phyloP scores from a whole-genome alignment of 2,329 filamentous ascomycete species.

The Colletotrichum sp. region DNA sequence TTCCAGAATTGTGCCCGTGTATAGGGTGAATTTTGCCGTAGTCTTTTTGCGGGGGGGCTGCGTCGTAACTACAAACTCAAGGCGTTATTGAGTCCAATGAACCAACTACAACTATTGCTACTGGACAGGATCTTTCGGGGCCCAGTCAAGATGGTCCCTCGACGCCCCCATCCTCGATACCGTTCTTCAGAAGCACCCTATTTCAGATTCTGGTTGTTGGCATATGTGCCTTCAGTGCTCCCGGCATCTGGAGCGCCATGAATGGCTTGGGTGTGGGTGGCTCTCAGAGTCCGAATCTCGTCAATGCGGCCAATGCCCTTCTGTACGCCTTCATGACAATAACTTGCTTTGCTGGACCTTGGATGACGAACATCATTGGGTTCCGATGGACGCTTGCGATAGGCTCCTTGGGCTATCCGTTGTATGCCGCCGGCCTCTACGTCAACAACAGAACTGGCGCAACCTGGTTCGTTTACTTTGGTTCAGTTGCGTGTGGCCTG shows the following conservation, averaged over 20 bases:
- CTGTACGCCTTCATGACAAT: slow-evolving; percentile 50
- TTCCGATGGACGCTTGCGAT: slow-evolving; percentile 42
- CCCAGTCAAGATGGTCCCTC: not conserved
- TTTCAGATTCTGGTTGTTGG: slow-evolving; percentile 46
- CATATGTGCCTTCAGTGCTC: slow-evolving; percentile 43
- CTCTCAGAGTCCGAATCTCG: slow-evolving; percentile 42
- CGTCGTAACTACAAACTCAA: too few relatives aligned
- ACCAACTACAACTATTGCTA: not conserved
- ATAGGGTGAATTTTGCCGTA: too few relatives aligned
- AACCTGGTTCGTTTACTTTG: slow-evolving; percentile 44
- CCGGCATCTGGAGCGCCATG: slow-evolving; percentile 48
- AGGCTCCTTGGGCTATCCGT: slow-evolving; percentile 63
- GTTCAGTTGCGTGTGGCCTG: slow-evolving; percentile 45
- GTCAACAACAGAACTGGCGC: slow-evolving; percentile 65
- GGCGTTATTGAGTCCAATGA: not conserved
- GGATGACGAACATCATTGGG: slow-evolving; percentile 40
- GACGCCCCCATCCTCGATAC: not conserved
- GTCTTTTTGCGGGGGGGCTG: too few relatives aligned
- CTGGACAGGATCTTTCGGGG: not conserved
- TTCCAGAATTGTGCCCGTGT: too few relatives aligned
- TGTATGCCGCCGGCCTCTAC: slow-evolving; percentile 61
- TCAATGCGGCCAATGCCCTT: slow-evolving; percentile 50
- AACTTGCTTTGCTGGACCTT: slow-evolving; percentile 44
- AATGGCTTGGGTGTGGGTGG: slow-evolving; percentile 44
- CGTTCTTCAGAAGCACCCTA: slow-evolving; percentile 32